Conservation (phyloP, 2,329 filamentous ascomycete genomes). For the Cladophialophora immunda region DNA sequence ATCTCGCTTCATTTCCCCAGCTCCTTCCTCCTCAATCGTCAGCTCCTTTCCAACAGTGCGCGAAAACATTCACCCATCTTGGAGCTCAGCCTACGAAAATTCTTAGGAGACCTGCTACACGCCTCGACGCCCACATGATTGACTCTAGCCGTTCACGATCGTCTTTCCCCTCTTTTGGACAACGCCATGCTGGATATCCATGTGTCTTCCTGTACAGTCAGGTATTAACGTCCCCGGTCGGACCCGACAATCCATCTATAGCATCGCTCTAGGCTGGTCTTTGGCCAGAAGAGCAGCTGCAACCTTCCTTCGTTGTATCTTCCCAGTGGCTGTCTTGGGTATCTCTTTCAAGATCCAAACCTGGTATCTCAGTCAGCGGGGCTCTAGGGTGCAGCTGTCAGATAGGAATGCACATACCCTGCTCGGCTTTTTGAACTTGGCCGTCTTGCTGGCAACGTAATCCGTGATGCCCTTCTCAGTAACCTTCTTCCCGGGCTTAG, state of each 20-base stretch:
- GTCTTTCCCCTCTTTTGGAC: slow-evolving; percentile 9
- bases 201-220: slow-evolving; percentile 11
- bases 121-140: slow-evolving; percentile 10
- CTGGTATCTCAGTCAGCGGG: slow-evolving; percentile 6
- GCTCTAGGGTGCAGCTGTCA: background rate
- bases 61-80: slow-evolving; percentile 31
- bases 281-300: slow-evolving; percentile 83
- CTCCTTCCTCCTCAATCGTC: background rate
- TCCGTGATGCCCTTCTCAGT: slow-evolving; percentile 68
- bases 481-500: slow-evolving; percentile 70
- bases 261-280: slow-evolving; percentile 63
- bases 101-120: slow-evolving; percentile 8
- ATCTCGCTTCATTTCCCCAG: slow-evolving; percentile 1
- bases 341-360: slow-evolving; percentile 84
- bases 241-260: slow-evolving; percentile 48
- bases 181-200: slow-evolving; percentile 18
- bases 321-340: slow-evolving; percentile 92
- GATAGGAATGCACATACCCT: slow-evolving; percentile 62
- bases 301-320: slow-evolving; percentile 86
- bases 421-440: slow-evolving; percentile 87
- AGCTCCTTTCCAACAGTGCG: slow-evolving; percentile 5
- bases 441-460: slow-evolving; percentile 75
- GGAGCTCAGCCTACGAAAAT: slow-evolving; percentile 22
- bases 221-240: slow-evolving; percentile 9
- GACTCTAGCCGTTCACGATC: background rate